A percentile compares a stretch with the other conserved stretches of the same genome.
Evolutionary conservation across 768 basidiomycete species (phyloP).

Genomic region (Pleurotus cornucopiae): DNA sequence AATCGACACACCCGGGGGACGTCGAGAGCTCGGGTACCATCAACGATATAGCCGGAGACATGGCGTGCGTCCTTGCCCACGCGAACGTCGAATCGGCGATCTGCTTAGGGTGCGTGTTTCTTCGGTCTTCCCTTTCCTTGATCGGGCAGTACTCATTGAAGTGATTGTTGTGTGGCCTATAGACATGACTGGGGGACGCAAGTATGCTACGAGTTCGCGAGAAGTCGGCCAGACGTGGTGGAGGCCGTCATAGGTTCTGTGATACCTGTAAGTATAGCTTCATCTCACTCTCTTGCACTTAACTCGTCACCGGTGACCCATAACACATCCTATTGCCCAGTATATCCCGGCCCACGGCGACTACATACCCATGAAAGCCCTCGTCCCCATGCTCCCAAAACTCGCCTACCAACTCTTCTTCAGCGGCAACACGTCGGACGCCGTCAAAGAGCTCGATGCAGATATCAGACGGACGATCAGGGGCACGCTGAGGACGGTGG

Average conservation of each 20-base stretch:
- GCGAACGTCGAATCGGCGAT: constrained; percentile 44
- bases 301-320: neutral
- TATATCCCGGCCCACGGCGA: constrained; percentile 53
- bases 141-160: no score
- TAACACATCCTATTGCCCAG: constrained; percentile 26
- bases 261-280: constrained; percentile 46
- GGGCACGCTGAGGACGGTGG: constrained; percentile 46
- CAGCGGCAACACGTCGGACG: constrained; percentile 39
- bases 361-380: constrained; percentile 40
- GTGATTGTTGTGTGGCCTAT: no score
- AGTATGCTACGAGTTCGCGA: constrained; percentile 64
- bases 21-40: constrained; percentile 53
- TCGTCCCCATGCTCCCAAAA: constrained; percentile 40
- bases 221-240: constrained; percentile 63
- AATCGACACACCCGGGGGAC: constrained; percentile 63
- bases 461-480: constrained; percentile 58
- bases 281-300: neutral
- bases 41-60: constrained; percentile 57
- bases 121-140: neutral
- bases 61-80: constrained; percentile 57
- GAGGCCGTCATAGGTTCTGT: constrained; percentile 52
- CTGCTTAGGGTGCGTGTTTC: constrained; percentile 54
- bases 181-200: constrained; percentile 79
- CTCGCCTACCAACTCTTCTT: constrained; percentile 67
- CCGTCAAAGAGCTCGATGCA: constrained; percentile 47